These are phyloP conservation scores for Priceomyces castillae DNA, from an alignment of 805 yeast species.

Conservation along the genomic window DNA sequence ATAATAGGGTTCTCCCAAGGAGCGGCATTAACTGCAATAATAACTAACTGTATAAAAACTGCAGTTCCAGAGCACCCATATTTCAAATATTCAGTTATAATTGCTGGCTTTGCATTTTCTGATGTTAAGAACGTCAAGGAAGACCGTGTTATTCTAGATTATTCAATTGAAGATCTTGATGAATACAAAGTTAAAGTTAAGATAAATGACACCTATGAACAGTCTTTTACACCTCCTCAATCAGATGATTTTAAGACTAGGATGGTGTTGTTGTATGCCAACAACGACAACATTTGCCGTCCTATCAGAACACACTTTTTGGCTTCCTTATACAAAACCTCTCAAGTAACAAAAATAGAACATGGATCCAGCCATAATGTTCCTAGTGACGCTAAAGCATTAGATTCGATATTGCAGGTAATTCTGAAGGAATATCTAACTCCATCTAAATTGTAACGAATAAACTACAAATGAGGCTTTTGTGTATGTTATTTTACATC, in stretches of 20 bases:
- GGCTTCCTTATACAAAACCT: slow-evolving; percentile 15
- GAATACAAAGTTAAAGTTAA: slow-evolving; percentile 19
- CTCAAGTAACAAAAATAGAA: slow-evolving; percentile 14
- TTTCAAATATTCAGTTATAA: slow-evolving; percentile 26
- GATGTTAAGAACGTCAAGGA: slow-evolving; percentile 15
- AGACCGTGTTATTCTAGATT: slow-evolving; percentile 14
- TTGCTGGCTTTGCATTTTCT: slow-evolving; percentile 39
- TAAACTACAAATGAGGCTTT: no score
- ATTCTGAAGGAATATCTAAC: slow-evolving; percentile 10
- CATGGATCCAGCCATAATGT: slow-evolving; percentile 41
- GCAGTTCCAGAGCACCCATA: slow-evolving; percentile 23
- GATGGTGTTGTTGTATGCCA: slow-evolving; percentile 29
- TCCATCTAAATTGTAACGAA: slow-evolving; percentile 7
- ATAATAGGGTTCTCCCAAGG: slow-evolving; percentile 45
- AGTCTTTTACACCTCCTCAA: slow-evolving; percentile 18
- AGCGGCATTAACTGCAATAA: slow-evolving; percentile 35
- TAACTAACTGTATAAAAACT: slow-evolving; percentile 22
- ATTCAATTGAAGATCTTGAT: slow-evolving; percentile 21
- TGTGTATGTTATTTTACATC: no score
- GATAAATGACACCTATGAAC: slow-evolving; percentile 17
- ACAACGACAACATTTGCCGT: slow-evolving; percentile 33
- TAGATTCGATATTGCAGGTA: slow-evolving; percentile 15
- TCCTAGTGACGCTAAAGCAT: slow-evolving; percentile 24
- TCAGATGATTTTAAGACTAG: slow-evolving; percentile 17
- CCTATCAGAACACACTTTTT: slow-evolving; percentile 27